Evolutionary conservation across 495 filamentous ascomycete genomes (phyloP).

Genomic region (Pyronema domesticum): DNA sequence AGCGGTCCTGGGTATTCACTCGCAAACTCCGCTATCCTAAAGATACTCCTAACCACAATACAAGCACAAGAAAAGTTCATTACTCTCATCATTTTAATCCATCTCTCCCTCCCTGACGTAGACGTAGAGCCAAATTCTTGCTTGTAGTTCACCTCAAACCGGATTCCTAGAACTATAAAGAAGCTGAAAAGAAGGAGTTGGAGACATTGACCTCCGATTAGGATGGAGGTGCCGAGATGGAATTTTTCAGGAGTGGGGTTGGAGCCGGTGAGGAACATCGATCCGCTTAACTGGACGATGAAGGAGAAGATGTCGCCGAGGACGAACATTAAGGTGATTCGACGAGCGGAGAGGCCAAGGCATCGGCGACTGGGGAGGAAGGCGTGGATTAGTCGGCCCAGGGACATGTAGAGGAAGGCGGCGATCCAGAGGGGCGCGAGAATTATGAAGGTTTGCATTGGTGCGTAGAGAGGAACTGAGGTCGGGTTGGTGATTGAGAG

Average conservation of each 20-base stretch:
- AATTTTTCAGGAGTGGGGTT: conserved; percentile 9
- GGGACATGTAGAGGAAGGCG: conserved; percentile 51
- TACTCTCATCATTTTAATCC: conserved; percentile 32
- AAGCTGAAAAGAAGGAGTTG: conserved; percentile 30
- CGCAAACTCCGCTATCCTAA: conserved; percentile 38
- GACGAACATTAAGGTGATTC: conserved; percentile 41
- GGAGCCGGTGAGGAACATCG: conserved; percentile 26
- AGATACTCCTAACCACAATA: conserved; percentile 37
- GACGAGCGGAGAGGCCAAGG: conserved; percentile 32
- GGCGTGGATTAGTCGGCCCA: conserved; percentile 44
- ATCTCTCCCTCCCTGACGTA: conserved; percentile 21
- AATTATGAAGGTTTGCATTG: conserved; percentile 24
- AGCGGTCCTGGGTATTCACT: conserved; percentile 27
- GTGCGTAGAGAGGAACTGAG: not conserved
- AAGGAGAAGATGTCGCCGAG: conserved; percentile 45
- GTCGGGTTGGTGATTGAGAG: conserved; percentile 6
- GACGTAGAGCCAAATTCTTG: conserved; percentile 20
- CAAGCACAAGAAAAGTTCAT: conserved; percentile 34
- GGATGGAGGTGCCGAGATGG: conserved; percentile 37
- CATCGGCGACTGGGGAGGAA: conserved; percentile 35
- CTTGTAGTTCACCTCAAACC: conserved; percentile 34
- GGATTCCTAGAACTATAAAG: conserved; percentile 39
- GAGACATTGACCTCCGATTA: conserved; percentile 42
- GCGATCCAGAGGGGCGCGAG: conserved; percentile 40
- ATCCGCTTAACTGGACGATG: conserved; percentile 42